Evolutionary conservation across 2,329 filamentous ascomycete genomes (phyloP).

Genomic region (Aspergillus chevalieri): DNA sequence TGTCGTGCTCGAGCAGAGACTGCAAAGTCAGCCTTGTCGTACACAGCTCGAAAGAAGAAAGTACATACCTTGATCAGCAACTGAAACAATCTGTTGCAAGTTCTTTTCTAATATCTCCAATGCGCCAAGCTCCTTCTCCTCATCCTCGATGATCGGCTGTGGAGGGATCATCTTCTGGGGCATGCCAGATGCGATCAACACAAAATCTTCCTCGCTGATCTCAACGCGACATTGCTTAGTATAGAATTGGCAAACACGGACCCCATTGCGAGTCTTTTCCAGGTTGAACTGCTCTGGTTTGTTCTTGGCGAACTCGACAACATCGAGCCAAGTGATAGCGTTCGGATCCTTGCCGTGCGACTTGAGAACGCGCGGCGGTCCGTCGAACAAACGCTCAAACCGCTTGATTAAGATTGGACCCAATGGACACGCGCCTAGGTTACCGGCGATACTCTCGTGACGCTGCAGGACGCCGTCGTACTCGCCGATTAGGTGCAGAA

Average conservation of each 20-base stretch:
- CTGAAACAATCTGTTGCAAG: slow-evolving; percentile 68
- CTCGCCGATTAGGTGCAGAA: slow-evolving; percentile 66
- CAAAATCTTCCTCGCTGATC: slow-evolving; percentile 81
- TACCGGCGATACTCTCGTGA: slow-evolving; percentile 80
- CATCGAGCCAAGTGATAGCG: slow-evolving; percentile 73
- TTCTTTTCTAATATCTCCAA: slow-evolving; percentile 78
- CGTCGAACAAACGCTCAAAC: slow-evolving; percentile 80
- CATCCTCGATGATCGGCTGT: slow-evolving; percentile 76
- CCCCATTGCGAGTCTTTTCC: slow-evolving; percentile 61
- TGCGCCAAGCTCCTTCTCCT: slow-evolving; percentile 76
- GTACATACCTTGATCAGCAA: slow-evolving; percentile 64
- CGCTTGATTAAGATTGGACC: slow-evolving; percentile 78
- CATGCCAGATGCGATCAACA: slow-evolving; percentile 74
- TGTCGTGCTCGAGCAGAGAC: slow-evolving; percentile 67
- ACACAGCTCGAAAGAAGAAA: background rate
- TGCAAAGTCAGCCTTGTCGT: slow-evolving; percentile 18
- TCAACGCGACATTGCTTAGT: slow-evolving; percentile 76
- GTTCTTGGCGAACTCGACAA: slow-evolving; percentile 75
- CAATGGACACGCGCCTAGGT: slow-evolving; percentile 74
- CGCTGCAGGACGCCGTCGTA: slow-evolving; percentile 81
- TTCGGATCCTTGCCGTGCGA: slow-evolving; percentile 56
- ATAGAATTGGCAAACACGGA: slow-evolving; percentile 71
- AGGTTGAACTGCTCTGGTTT: slow-evolving; percentile 74
- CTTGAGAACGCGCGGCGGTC: slow-evolving; percentile 63
- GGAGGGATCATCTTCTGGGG: slow-evolving; percentile 76